Evolutionary conservation across 2,329 filamentous ascomycete species (phyloP), one percentile per base, ranked within the genome.

Genomic region (Cladosporium austrohemisphaericum): DNA sequence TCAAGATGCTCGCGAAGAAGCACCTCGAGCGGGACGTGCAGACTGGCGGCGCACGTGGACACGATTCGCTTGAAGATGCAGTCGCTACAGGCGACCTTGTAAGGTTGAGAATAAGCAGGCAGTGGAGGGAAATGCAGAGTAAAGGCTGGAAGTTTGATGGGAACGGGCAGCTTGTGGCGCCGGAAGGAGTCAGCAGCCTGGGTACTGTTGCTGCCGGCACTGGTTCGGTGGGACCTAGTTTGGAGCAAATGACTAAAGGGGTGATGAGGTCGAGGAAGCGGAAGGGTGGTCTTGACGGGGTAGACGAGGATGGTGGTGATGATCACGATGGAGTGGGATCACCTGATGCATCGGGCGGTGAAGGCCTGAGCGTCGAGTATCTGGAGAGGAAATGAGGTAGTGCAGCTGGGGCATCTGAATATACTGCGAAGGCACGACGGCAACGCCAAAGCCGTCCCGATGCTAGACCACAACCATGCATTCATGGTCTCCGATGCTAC

Each of bases 41-140:
- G 68, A 81, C 81, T 28, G 85, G 84, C 35, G 78, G 72, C 10
- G 59, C 68, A 16, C 52, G 55, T 1, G 93, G 93, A 0, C 93
- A 98, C 67, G 93, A 98, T 70, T 95, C 88, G 20, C 85, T 85
- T 20, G 93, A 98, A 66, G 93, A 98, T 64, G 89, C 93, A 0
- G 79, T 85, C 38, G 88, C 91, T 0, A 92, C 94, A 0, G 93
- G 92, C 0, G 90, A 97, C 52, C 68, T 98, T 44, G 87, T 95
- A 0, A 75, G 86, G 38, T 76, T 82, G 41, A 87, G 83, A 65
- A 76, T 94, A 3, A 38, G 22, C 2, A 35, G 31, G 29, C n/a
- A 35, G 26, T 43, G 37, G 47, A 41, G 40, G 38, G 31, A 43
- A 7, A 28, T 47, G 43, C 32, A 29, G 43, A 19, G 18, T 2